These are phyloP conservation scores for Amylocystis lapponica DNA, from an alignment of 768 basidiomycete genomes.

Conservation along the genomic window DNA sequence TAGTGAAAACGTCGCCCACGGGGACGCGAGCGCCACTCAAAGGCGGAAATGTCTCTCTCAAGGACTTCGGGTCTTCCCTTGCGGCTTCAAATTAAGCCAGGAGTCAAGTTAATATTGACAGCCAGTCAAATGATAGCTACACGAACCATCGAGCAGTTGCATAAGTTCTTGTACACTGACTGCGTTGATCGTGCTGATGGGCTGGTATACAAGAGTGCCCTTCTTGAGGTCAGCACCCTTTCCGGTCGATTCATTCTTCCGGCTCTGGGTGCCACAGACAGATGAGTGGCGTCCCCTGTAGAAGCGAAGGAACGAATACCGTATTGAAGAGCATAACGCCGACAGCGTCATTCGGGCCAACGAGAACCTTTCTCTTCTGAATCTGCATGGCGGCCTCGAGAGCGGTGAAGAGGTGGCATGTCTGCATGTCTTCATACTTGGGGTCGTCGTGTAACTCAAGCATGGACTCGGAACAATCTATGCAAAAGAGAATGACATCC, in stretches of 20 bases:
- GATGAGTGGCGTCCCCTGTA: background rate
- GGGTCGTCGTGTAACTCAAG: conserved; percentile 62
- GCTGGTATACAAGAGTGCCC: conserved; percentile 67
- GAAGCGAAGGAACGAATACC: conserved; percentile 59
- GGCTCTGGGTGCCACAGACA: conserved; percentile 16
- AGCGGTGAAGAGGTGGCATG: conserved; percentile 72
- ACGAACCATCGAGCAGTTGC: conserved; percentile 68
- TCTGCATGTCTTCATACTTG: conserved; percentile 57
- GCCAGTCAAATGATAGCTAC: background rate
- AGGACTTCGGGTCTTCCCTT: conserved; percentile 53
- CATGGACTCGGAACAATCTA: conserved; percentile 94
- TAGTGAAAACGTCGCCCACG: conserved; percentile 86
- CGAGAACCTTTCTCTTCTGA: conserved; percentile 84
- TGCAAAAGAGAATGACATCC: conserved; percentile 92
- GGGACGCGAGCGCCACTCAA: conserved; percentile 53
- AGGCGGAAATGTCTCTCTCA: conserved; percentile 61
- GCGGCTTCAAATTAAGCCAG: conserved; percentile 38
- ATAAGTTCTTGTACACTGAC: conserved; percentile 77
- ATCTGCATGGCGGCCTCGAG: conserved; percentile 83
- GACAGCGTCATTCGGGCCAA: conserved; percentile 82
- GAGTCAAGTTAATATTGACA: background rate
- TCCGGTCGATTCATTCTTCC: conserved; percentile 33
- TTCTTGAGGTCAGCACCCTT: conserved; percentile 57
- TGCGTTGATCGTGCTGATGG: conserved; percentile 72
- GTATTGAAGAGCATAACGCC: conserved; percentile 93